A percentile compares a stretch with the other conserved stretches of the same genome.
These are phyloP conservation scores for Fusarium sambucinum DNA, from an alignment of 2,329 filamentous ascomycete genomes.

Conservation along the genomic window DNA sequence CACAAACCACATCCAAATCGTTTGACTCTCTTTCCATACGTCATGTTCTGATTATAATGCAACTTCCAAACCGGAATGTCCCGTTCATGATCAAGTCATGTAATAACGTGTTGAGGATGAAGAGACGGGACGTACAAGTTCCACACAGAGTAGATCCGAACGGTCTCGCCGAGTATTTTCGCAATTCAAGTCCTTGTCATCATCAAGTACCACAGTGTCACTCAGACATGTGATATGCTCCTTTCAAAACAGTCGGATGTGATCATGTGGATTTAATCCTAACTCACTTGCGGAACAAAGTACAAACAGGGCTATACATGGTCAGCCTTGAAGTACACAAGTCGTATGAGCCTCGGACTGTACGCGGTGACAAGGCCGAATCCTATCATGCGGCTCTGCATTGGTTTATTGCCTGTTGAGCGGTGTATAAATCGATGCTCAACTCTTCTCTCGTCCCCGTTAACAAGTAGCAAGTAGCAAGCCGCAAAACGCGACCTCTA, in stretches of 20 bases:
- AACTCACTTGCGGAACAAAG: slow-evolving; percentile 4
- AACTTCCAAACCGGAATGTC: neutral
- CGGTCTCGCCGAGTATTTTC: neutral
- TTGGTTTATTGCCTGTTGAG: neutral
- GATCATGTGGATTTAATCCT: slow-evolving; percentile 22
- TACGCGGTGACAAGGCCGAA: neutral
- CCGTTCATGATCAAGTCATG: neutral
- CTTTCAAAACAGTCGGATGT: neutral
- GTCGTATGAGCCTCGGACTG: slow-evolving; percentile 2
- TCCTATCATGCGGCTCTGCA: neutral
- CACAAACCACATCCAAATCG: neutral
- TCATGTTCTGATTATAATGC: neutral
- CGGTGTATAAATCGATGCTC: slow-evolving; percentile 2
- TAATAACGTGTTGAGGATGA: neutral
- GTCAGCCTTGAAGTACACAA: slow-evolving; percentile 6
- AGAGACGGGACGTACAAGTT: too few species aligned
- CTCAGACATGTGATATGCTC: neutral
- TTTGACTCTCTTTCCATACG: neutral
- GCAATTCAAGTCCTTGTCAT: neutral
- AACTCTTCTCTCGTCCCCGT: too few species aligned
- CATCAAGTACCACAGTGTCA: slow-evolving; percentile 20
- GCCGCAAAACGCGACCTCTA: neutral
- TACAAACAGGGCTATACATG: slow-evolving; percentile 12
- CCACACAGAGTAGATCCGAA: neutral
- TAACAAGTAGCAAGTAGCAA: neutral